phyloP scores from a whole-genome alignment of 2,329 filamentous ascomycete genomes.

The Pyrenochaeta sp. region DNA sequence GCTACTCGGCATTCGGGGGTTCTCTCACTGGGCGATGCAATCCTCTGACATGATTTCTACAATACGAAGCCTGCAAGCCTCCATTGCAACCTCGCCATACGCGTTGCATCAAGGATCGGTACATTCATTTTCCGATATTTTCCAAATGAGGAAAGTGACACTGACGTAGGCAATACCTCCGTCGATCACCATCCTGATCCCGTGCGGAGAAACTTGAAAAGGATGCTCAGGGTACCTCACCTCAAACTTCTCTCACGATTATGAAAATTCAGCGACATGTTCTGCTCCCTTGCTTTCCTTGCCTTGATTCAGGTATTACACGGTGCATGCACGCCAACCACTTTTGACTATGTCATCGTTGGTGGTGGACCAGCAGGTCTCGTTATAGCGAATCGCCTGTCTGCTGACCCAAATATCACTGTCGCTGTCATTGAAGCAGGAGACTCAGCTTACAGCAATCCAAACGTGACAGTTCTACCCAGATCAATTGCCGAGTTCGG shows the following conservation, averaged over 20 bases:
- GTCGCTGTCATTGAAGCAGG: conserved; percentile 49
- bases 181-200: neutral
- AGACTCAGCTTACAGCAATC: conserved; percentile 38
- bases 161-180: neutral
- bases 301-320: neutral
- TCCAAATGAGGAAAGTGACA: neutral
- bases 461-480: conserved; percentile 38
- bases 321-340: conserved; percentile 15
- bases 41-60: too few species aligned
- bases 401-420: conserved; percentile 25
- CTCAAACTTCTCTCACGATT: neutral
- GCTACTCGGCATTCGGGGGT: too few species aligned
- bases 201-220: neutral
- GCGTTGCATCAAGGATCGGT: neutral
- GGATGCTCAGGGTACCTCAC: neutral
- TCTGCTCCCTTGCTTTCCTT: conserved; percentile 1
- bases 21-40: too few species aligned
- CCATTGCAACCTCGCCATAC: neutral
- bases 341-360: conserved; percentile 46
- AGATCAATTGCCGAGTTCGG: conserved; percentile 32
- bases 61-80: too few species aligned
- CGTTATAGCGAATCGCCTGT: conserved; percentile 40
- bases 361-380: conserved; percentile 47
- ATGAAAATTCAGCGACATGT: conserved; percentile 1
- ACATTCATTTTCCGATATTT: neutral